These are phyloP conservation scores for Phytophthora citricola DNA, from an alignment of 352 stramenopile genomes.

Conservation along the genomic window DNA sequence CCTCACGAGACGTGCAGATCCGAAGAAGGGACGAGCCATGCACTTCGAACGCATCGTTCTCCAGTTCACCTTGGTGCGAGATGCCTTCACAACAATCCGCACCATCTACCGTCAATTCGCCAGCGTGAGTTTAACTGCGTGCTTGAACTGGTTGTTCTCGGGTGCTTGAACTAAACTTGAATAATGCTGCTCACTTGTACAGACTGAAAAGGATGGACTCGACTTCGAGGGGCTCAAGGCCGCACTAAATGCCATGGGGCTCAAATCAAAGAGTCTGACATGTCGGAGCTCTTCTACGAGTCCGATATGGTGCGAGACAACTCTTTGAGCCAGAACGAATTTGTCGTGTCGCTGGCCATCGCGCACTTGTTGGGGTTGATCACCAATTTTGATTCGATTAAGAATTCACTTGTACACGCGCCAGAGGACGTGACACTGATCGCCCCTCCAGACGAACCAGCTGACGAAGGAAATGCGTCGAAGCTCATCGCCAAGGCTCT, in stretches of 20 bases:
- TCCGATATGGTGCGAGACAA: constrained; percentile 91
- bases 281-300: constrained; percentile 88
- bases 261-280: constrained; percentile 71
- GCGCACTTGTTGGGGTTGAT: constrained; percentile 85
- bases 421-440: constrained; percentile 48
- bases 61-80: constrained; percentile 67
- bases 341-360: constrained; percentile 86
- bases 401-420: constrained; percentile 36
- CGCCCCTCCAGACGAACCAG: constrained; percentile 29
- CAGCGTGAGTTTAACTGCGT: constrained; percentile 41
- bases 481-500: constrained; percentile 73
- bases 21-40: constrained; percentile 51
- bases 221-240: constrained; percentile 75
- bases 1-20: constrained; percentile 49
- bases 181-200: constrained; percentile 1
- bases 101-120: constrained; percentile 72
- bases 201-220: constrained; percentile 63
- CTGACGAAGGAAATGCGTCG: constrained; percentile 42
- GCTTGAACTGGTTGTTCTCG: constrained; percentile 1
- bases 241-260: constrained; percentile 59
- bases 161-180: constrained; percentile 1
- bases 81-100: constrained; percentile 72
- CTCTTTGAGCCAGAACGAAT: constrained; percentile 86
- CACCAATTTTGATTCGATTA: constrained; percentile 68
- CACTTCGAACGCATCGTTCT: constrained; percentile 86